These are phyloP conservation scores for Adansonia madagascariensis DNA, from an alignment of 441 rosid species.

Conservation along the genomic window DNA sequence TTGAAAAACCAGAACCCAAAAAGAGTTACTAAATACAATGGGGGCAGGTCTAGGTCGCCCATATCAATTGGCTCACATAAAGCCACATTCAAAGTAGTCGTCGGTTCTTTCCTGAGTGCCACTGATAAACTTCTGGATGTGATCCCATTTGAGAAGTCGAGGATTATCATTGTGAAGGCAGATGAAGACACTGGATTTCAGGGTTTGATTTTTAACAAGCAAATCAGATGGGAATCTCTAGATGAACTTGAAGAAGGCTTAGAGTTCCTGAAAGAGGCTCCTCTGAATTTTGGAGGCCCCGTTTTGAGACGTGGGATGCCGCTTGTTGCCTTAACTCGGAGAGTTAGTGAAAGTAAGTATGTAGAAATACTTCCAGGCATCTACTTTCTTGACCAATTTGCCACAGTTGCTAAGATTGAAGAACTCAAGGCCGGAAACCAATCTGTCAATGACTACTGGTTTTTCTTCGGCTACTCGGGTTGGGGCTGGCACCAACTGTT, in stretches of 20 bases:
- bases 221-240: constrained; percentile 67
- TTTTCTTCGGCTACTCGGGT: constrained; percentile 81
- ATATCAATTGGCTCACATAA: constrained; percentile 36
- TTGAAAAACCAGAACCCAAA: constrained; percentile 47
- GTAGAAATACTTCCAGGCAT: constrained; percentile 67
- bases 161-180: constrained; percentile 68
- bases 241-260: constrained; percentile 54
- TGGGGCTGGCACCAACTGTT: constrained; percentile 87
- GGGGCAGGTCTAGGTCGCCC: constrained; percentile 31
- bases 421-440: constrained; percentile 53
- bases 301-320: constrained; percentile 60
- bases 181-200: constrained; percentile 57
- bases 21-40: constrained; percentile 30
- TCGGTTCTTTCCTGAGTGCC: constrained; percentile 71
- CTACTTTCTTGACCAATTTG: constrained; percentile 72
- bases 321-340: constrained; percentile 64
- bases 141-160: constrained; percentile 71
- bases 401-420: constrained; percentile 51
- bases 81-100: constrained; percentile 43
- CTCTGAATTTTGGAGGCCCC: constrained; percentile 81
- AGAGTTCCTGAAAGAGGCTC: constrained; percentile 67
- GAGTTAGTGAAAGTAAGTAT: constrained; percentile 34
- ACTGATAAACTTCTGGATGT: constrained; percentile 55
- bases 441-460: constrained; percentile 66
- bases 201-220: constrained; percentile 86